Percentiles rank a stretch among this genome's conserved stretches.
Evolutionary conservation across 176 grass and related monocot species (phyloP).

Genomic region (Raddia distichophylla): DNA sequence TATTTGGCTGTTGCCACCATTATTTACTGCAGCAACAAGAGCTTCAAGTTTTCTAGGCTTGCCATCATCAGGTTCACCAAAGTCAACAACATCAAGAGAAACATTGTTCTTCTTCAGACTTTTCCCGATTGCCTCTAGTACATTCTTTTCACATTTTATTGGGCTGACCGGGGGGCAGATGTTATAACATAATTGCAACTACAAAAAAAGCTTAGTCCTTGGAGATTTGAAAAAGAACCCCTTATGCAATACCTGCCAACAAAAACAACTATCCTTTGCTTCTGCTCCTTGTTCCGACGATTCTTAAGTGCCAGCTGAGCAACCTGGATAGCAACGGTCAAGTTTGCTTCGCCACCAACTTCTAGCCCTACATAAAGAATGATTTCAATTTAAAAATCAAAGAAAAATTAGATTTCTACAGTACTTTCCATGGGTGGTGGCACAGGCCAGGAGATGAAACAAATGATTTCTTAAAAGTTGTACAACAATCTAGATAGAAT

Average conservation of each 20-base stretch:
- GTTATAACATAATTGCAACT: not conserved
- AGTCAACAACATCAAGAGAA: slow-evolving; percentile 73
- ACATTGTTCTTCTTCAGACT: slow-evolving; percentile 75
- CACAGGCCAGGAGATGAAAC: not conserved
- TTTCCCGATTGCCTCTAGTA: slow-evolving; percentile 61
- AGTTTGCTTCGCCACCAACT: slow-evolving; percentile 61
- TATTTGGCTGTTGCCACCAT: slow-evolving; percentile 62
- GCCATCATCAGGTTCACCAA: slow-evolving; percentile 62
- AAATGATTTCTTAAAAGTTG: not conserved
- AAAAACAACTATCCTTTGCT: slow-evolving; percentile 73
- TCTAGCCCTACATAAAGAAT: slow-evolving; percentile 39
- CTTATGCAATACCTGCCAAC: slow-evolving; percentile 59
- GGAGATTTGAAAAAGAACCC: not conserved
- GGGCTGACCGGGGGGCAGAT: slow-evolving; percentile 38
- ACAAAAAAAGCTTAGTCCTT: not conserved
- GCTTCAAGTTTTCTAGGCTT: slow-evolving; percentile 75
- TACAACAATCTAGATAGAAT: not conserved
- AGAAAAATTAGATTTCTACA: not conserved
- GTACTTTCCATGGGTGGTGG: too few species aligned
- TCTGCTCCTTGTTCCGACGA: slow-evolving; percentile 61
- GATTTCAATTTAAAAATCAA: not conserved
- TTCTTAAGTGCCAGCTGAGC: slow-evolving; percentile 72
- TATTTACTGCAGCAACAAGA: slow-evolving; percentile 55
- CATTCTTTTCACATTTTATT: slow-evolving; percentile 47
- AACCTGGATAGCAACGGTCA: slow-evolving; percentile 55